These are phyloP conservation scores for Aspergillus uvarum DNA, from an alignment of 2,329 filamentous ascomycete genomes.

Conservation along the genomic window DNA sequence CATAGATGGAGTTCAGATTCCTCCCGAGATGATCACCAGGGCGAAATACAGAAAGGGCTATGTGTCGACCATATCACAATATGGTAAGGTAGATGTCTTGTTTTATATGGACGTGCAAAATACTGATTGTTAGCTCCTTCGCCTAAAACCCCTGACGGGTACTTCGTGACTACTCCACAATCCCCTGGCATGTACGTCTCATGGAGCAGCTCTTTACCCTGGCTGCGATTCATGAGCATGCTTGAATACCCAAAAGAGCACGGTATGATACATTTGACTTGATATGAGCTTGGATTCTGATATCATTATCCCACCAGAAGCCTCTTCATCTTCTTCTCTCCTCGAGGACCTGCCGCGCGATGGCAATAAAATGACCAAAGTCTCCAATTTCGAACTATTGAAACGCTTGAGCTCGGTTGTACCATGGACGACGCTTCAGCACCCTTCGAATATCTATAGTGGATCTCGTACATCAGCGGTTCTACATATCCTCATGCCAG, in stretches of 20 bases:
- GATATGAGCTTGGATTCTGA: background rate
- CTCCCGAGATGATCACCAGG: slow-evolving; percentile 8
- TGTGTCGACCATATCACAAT: slow-evolving; percentile 3
- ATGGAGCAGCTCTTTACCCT: slow-evolving; percentile 18
- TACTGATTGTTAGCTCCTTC: slow-evolving; percentile 4
- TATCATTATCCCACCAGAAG: slow-evolving; percentile 6
- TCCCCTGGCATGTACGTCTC: slow-evolving; percentile 10
- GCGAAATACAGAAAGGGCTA: slow-evolving; percentile 4
- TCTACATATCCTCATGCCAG: slow-evolving; percentile 21
- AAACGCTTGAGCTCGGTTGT: slow-evolving; percentile 11
- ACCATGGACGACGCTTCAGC: slow-evolving; percentile 13
- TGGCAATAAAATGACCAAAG: background rate
- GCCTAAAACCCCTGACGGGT: slow-evolving; percentile 18
- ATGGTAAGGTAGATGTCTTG: background rate
- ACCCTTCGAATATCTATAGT: slow-evolving; percentile 11
- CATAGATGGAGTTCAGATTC: slow-evolving; percentile 12
- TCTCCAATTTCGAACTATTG: slow-evolving; percentile 6
- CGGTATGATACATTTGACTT: slow-evolving; percentile 1
- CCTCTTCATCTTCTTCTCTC: slow-evolving; percentile 2
- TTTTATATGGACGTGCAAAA: background rate
- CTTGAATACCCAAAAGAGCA: background rate
- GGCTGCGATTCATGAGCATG: slow-evolving; percentile 18
- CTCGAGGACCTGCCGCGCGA: background rate
- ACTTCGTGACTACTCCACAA: slow-evolving; percentile 20
- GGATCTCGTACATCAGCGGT: slow-evolving; percentile 15